These are phyloP conservation scores for Saksenaea oblongispora DNA, from an alignment of 371 early-diverging fungal genomes.

Conservation along the genomic window DNA sequence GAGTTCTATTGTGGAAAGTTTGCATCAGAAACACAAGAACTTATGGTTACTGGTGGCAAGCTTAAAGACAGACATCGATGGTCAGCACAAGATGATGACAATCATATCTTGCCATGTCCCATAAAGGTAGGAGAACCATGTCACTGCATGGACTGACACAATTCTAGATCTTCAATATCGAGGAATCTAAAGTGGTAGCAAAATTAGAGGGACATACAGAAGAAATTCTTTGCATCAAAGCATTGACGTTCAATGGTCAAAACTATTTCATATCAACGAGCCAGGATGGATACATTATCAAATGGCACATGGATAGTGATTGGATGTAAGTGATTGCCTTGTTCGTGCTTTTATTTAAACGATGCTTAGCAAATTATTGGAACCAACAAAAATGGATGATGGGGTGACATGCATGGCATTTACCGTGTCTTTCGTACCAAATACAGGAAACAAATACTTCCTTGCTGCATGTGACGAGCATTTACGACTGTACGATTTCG, in stretches of 20 bases:
- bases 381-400: slow-evolving; percentile 64
- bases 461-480: slow-evolving; percentile 82
- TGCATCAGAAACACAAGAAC: slow-evolving; percentile 28
- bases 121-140: slow-evolving; percentile 54
- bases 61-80: slow-evolving; percentile 79
- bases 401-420: slow-evolving; percentile 89
- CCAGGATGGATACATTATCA: slow-evolving; percentile 85
- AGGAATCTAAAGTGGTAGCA: slow-evolving; percentile 67
- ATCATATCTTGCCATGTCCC: slow-evolving; percentile 82
- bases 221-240: slow-evolving; percentile 77
- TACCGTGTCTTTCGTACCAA: slow-evolving; percentile 81
- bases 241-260: slow-evolving; percentile 65
- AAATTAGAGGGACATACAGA: slow-evolving; percentile 77
- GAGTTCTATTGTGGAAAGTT: slow-evolving; percentile 82
- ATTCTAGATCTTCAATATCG: slow-evolving; percentile 68
- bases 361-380: slow-evolving; percentile 42
- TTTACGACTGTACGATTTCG: slow-evolving; percentile 80
- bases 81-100: slow-evolving; percentile 83
- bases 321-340: slow-evolving; percentile 54
- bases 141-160: background rate
- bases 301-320: slow-evolving; percentile 73
- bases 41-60: slow-evolving; percentile 19
- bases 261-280: slow-evolving; percentile 79
- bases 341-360: background rate
- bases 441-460: slow-evolving; percentile 84